A percentile compares a stretch with the other conserved stretches of the same genome.
Evolutionary conservation across 2,329 filamentous ascomycete genomes (phyloP).

Genomic region (Talaromyces sp.): DNA sequence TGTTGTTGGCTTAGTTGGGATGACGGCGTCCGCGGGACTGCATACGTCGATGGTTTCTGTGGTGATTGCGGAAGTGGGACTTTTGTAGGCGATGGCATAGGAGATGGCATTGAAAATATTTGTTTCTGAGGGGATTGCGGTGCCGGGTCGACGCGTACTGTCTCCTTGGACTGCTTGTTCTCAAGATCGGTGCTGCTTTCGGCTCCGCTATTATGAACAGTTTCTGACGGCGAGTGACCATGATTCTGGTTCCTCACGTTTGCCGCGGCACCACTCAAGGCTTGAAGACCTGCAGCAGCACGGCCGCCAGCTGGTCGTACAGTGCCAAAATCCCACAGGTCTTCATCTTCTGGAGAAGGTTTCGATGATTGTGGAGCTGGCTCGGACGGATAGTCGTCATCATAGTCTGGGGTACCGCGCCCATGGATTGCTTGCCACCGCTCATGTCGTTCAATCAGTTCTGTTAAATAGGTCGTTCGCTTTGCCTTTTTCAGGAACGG

Average conservation of each 20-base stretch:
- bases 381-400: conserved; percentile 46
- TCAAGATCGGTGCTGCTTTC: conserved; percentile 20
- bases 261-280: conserved; percentile 74
- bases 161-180: conserved; percentile 21
- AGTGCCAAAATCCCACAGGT: conserved; percentile 98
- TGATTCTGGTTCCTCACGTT: conserved; percentile 64
- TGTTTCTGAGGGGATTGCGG: conserved; percentile 54
- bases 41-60: conserved; percentile 49
- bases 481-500: conserved; percentile 88
- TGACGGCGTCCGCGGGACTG: conserved; percentile 44
- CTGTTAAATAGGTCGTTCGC: conserved; percentile 92
- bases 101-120: conserved; percentile 28
- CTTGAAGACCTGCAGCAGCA: conserved; percentile 54
- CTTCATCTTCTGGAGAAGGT: conserved; percentile 61
- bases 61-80: conserved; percentile 58
- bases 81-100: conserved; percentile 52
- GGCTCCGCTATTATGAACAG: neutral
- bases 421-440: conserved; percentile 82
- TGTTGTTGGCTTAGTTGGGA: conserved; percentile 34
- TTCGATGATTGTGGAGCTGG: conserved; percentile 30
- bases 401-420: conserved; percentile 62
- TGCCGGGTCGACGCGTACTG: conserved; percentile 49
- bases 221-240: conserved; percentile 30
- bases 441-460: conserved; percentile 85
- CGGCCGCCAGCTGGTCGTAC: conserved; percentile 70